Base-by-base conservation (phyloP, 2,329 filamentous ascomycete species). In the Alternaria viburni region DNA sequence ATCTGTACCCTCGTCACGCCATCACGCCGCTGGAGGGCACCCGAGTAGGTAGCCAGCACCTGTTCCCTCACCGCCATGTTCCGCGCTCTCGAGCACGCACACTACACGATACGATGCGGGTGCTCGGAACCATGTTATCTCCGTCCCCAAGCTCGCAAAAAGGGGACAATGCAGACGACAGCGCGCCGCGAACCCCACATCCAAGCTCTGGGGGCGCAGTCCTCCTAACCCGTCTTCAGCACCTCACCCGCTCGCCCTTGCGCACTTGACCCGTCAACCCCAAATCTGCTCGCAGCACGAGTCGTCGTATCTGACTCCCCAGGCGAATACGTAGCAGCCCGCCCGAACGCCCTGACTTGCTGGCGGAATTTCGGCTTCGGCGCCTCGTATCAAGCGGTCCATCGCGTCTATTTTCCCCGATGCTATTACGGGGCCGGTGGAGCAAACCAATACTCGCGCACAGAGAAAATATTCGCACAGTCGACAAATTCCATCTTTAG, bases 161-260 rank as follows among this genome's bases (percentile, higher is more conserved):
- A 58, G 55, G 59, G 59, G 59, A 36, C 28, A 15, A 21, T 8
- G 41, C 9, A 26, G 55, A 44, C 54, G 12, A 43, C 58, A 54
- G 47, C 54, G 28, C 45, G 23, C 55, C 43, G 49, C 44, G 56
- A 62, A 58, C 59, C 59, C 59, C 59, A 62, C 59, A 62, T 62
- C 59, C 59, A 49, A 62, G 59, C 59, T 62, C 59, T 59, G 59
- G 59, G 47, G 59, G 59, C 59, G 59, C 59, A 62, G 59, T 57
- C 45, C 15, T 47, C 12, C 59, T 52, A 62, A 49, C 23, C 56
- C 43, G 15, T 54, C 26, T 52, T 54, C 49, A 59, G 59, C 54
- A 52, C 13, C 47, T 46, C 28, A 58, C 52, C 58, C 54, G 54
- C 59, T 61, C 28, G 36, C 26, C 57, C 41, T 52, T 30, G 17